Conservation (phyloP, 2,329 filamentous ascomycete species). For the Claviceps paspali region DNA sequence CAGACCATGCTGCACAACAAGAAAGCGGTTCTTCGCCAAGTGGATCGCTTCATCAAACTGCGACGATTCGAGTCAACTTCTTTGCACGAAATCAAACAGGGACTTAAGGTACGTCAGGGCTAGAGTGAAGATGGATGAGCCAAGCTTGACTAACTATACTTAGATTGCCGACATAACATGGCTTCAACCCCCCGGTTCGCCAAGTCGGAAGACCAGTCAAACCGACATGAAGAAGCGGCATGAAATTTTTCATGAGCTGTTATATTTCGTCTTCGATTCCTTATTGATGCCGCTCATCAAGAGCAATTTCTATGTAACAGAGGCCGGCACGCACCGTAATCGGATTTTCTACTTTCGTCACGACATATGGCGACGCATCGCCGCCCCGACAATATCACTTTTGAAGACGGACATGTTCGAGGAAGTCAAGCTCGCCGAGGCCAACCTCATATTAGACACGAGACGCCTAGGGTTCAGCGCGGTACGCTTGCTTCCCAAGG, state of each 20-base stretch:
- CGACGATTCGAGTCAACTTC: conserved; percentile 69
- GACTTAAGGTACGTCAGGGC: conserved; percentile 47
- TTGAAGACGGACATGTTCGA: conserved; percentile 66
- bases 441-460: conserved; percentile 40
- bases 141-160: not conserved
- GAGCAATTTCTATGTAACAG: conserved; percentile 86
- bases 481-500: conserved; percentile 72
- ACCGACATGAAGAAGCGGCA: conserved; percentile 61
- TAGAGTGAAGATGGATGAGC: not conserved
- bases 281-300: conserved; percentile 75
- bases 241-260: conserved; percentile 68
- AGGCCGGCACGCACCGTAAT: conserved; percentile 67
- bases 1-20: conserved; percentile 43
- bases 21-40: conserved; percentile 41
- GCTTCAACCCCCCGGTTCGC: conserved; percentile 44
- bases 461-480: conserved; percentile 61
- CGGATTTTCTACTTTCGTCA: conserved; percentile 88
- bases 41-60: conserved; percentile 66
- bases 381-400: conserved; percentile 52
- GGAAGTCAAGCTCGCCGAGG: conserved; percentile 47
- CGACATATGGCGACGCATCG: conserved; percentile 70
- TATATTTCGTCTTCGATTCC: conserved; percentile 91
- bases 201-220: conserved; percentile 42
- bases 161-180: conserved; percentile 57
- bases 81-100: conserved; percentile 63